Percentiles rank a stretch among this genome's conserved stretches.
These are phyloP conservation scores for Hypoxylon sp. DNA, from an alignment of 2,329 filamentous ascomycete species.

Conservation along the genomic window DNA sequence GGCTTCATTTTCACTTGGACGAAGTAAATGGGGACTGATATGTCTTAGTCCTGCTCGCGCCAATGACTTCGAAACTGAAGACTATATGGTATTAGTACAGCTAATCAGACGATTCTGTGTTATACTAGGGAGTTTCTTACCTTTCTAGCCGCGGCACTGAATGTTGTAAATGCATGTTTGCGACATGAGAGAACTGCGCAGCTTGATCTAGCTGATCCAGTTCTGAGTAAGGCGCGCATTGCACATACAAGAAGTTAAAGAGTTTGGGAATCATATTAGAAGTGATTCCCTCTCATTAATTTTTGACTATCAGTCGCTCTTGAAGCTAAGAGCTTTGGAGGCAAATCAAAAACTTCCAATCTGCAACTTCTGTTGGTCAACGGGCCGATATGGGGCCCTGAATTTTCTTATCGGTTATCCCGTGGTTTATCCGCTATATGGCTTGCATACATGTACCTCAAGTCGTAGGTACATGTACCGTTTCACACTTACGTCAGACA, in stretches of 20 bases:
- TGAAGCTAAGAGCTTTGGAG: conserved; percentile 20
- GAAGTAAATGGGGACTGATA: neutral
- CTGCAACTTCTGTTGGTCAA: conserved; percentile 9
- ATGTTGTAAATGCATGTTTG: conserved; percentile 50
- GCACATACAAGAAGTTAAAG: conserved; percentile 34
- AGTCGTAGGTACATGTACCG: neutral
- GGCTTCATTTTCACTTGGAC: neutral
- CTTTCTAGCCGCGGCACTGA: conserved; percentile 23
- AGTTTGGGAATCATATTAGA: conserved; percentile 49
- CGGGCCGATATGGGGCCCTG: neutral
- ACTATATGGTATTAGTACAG: conserved; percentile 5
- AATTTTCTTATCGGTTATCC: conserved; percentile 33
- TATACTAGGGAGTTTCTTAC: conserved; percentile 7
- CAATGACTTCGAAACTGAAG: too few relatives aligned
- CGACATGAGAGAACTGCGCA: conserved; percentile 34
- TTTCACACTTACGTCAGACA: neutral
- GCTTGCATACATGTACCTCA: too few relatives aligned
- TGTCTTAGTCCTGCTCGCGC: neutral
- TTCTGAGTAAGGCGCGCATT: conserved; percentile 52
- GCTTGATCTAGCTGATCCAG: conserved; percentile 49
- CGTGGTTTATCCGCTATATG: conserved; percentile 17
- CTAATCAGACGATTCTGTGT: neutral
- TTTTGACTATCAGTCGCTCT: neutral
- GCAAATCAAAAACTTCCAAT: conserved; percentile 19
- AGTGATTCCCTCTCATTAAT: conserved; percentile 22